Conservation (phyloP, 495 filamentous ascomycete genomes). For the Penicillium soppii region DNA sequence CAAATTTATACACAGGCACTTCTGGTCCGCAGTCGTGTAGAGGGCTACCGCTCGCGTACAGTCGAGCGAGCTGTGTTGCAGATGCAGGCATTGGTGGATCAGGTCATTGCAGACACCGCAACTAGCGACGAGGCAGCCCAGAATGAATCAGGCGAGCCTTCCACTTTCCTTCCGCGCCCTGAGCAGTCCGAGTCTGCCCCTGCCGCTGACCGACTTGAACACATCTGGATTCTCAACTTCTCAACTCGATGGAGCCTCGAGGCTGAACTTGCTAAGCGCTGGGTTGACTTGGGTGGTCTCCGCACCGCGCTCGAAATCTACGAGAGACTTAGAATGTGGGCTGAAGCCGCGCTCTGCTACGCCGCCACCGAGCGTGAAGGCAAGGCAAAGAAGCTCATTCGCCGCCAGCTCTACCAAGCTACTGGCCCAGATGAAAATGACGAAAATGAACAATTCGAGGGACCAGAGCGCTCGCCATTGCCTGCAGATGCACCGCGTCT, state of each 20-base stretch:
- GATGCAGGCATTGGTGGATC: conserved; percentile 93
- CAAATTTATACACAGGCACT: conserved; percentile 95
- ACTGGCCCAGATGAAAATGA: conserved; percentile 41
- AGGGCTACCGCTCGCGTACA: conserved; percentile 80
- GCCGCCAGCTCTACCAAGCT: conserved; percentile 72
- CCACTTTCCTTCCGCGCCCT: conserved; percentile 80
- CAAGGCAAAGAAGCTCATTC: conserved; percentile 73
- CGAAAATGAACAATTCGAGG: conserved; percentile 59
- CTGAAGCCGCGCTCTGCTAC: conserved; percentile 90
- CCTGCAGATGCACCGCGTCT: conserved; percentile 83
- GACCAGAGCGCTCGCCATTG: conserved; percentile 63
- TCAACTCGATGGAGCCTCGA: conserved; percentile 93
- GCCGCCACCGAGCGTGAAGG: conserved; percentile 78
- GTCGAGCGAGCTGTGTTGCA: conserved; percentile 87
- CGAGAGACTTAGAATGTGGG: conserved; percentile 91
- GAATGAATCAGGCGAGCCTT: conserved; percentile 35
- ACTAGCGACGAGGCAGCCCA: conserved; percentile 32
- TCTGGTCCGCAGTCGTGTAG: conserved; percentile 82
- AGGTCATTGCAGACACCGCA: conserved; percentile 87
- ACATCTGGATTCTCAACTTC: conserved; percentile 78
- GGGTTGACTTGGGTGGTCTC: conserved; percentile 83
- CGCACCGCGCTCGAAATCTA: conserved; percentile 94
- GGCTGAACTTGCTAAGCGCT: conserved; percentile 85
- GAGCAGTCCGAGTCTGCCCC: conserved; percentile 77
- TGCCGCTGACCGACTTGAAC: conserved; percentile 69